Percentiles rank a stretch among this genome's conserved stretches.
phyloP scores from a whole-genome alignment of 371 early-diverging fungal genomes.

The Circinella umbellata region DNA sequence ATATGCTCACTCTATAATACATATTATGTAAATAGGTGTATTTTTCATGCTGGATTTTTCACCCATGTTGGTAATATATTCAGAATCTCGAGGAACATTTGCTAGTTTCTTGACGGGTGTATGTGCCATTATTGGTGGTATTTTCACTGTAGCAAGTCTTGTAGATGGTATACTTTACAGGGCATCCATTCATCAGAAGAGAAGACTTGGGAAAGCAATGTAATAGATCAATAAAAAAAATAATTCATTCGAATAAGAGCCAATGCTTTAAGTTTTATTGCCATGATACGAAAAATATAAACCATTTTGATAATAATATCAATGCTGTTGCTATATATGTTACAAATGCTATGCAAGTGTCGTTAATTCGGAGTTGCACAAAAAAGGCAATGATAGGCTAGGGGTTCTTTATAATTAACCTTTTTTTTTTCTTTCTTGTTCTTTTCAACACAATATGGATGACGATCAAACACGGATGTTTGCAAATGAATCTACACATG shows the following conservation, averaged over 20 bases:
- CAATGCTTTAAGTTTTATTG: too few species aligned
- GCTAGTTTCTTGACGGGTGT: conserved; percentile 85
- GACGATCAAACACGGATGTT: conserved; percentile 4
- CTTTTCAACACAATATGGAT: neutral
- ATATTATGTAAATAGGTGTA: conserved; percentile 58
- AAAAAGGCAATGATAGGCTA: too few species aligned
- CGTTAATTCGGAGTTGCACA: neutral
- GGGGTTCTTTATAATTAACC: too few species aligned
- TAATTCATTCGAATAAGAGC: too few species aligned
- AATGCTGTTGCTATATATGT: too few species aligned
- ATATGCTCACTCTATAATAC: too few species aligned
- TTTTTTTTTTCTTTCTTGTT: too few species aligned
- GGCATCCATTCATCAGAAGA: conserved; percentile 75
- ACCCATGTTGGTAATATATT: conserved; percentile 91
- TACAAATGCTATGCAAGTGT: too few species aligned
- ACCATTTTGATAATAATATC: neutral
- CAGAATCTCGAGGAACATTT: conserved; percentile 81
- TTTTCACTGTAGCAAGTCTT: conserved; percentile 94
- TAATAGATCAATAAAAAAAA: conserved; percentile 4
- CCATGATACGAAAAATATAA: neutral
- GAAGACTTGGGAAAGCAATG: conserved; percentile 74
- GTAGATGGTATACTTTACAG: conserved; percentile 85
- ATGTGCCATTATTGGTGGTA: conserved; percentile 95
- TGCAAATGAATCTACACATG: neutral
- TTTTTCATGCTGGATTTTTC: conserved; percentile 96